These are phyloP conservation scores for Dactylis glomerata DNA, from an alignment of 176 grass and related monocot species.

Conservation along the genomic window DNA sequence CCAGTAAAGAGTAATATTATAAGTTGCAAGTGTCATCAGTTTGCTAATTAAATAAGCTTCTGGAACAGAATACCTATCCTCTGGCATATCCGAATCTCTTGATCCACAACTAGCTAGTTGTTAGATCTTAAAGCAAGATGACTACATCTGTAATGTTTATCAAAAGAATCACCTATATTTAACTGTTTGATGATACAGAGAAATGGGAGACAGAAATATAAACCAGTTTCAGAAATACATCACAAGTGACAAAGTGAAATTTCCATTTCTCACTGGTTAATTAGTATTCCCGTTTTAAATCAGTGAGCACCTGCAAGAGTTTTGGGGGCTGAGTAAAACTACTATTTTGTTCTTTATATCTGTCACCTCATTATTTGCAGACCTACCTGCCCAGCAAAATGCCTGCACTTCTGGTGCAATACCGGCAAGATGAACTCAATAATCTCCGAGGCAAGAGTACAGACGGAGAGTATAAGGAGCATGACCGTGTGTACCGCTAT, in stretches of 20 bases:
- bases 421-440: conserved; percentile 59
- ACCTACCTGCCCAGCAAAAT: conserved; percentile 73
- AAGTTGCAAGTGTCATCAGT: neutral
- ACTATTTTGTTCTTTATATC: neutral
- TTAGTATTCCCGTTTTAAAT: neutral
- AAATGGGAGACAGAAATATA: neutral
- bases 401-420: conserved; percentile 50
- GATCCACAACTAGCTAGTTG: neutral
- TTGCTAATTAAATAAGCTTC: neutral
- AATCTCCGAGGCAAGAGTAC: conserved; percentile 56
- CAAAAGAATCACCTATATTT: neutral
- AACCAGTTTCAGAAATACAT: neutral
- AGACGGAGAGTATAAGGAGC: conserved; percentile 44
- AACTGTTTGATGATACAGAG: neutral
- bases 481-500: conserved; percentile 78
- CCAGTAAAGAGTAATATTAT: neutral
- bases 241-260: neutral
- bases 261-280: neutral
- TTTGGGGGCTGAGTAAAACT: neutral
- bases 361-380: conserved; percentile 30
- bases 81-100: neutral
- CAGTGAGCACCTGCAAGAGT: neutral
- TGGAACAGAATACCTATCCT: neutral
- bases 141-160: neutral
- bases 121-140: neutral